phyloP scores from a whole-genome alignment of 1,139 yeast genomes.

The Kurtzmaniella quercitrusa region DNA sequence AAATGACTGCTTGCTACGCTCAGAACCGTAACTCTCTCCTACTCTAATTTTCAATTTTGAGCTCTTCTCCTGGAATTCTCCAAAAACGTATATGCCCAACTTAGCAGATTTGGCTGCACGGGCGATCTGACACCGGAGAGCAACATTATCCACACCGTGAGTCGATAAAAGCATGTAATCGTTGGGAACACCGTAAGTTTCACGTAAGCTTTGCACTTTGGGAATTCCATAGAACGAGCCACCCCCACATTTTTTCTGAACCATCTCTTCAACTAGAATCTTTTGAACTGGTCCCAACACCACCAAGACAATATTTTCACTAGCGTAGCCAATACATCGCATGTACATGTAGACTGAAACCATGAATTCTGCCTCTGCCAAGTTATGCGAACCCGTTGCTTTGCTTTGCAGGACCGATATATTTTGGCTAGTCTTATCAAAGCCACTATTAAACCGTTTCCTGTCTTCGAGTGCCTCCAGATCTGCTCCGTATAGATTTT shows the following conservation, averaged over 20 bases:
- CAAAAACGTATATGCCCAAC: slow-evolving; percentile 4
- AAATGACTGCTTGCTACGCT: slow-evolving; percentile 8
- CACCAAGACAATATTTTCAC: slow-evolving; percentile 34
- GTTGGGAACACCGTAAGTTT: not conserved
- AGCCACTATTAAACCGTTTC: slow-evolving; percentile 34
- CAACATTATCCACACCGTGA: slow-evolving; percentile 3
- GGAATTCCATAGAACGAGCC: slow-evolving; percentile 2
- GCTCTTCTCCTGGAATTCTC: not conserved
- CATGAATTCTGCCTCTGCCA: slow-evolving; percentile 54
- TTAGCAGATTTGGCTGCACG: slow-evolving; percentile 3
- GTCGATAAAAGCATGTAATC: slow-evolving; percentile 4
- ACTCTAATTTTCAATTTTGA: slow-evolving; percentile 3
- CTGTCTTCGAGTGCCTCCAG: slow-evolving; percentile 16
- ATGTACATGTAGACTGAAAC: slow-evolving; percentile 46
- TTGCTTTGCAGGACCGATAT: slow-evolving; percentile 23
- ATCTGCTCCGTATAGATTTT: not conserved
- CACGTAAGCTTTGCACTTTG: not conserved
- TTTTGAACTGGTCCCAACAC: slow-evolving; percentile 38
- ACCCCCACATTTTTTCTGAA: slow-evolving; percentile 8
- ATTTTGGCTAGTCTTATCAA: slow-evolving; percentile 31
- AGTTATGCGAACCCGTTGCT: slow-evolving; percentile 17
- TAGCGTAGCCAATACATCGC: slow-evolving; percentile 43
- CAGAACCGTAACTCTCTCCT: slow-evolving; percentile 2
- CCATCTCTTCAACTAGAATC: slow-evolving; percentile 20
- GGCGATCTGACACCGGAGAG: not conserved